These are phyloP conservation scores for Hsuehochloa calcarea DNA, from an alignment of 176 grass and related monocot species.

Conservation along the genomic window DNA sequence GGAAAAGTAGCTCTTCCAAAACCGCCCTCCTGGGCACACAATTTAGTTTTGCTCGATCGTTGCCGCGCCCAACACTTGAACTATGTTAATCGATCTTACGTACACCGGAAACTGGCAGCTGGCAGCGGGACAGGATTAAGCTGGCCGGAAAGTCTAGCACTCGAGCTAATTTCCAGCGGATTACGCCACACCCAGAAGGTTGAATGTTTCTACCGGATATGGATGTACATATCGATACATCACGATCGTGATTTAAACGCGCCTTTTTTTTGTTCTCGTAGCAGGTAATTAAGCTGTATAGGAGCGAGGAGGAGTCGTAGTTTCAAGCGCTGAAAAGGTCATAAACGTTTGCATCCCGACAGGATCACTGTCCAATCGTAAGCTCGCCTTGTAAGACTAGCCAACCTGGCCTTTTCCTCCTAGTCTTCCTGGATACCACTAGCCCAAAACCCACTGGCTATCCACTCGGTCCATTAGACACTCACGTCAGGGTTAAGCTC, in stretches of 20 bases:
- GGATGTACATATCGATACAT: neutral
- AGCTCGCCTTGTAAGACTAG: conserved; percentile 5
- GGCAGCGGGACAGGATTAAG: neutral
- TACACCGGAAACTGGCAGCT: neutral
- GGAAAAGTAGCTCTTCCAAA: neutral
- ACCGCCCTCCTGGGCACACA: neutral
- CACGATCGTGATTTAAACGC: neutral
- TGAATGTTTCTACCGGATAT: conserved; percentile 11
- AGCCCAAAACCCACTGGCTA: neutral
- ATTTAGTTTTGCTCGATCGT: neutral
- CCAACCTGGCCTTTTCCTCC: neutral
- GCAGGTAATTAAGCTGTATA: neutral
- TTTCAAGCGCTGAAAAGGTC: conserved; percentile 12
- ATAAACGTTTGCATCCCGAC: neutral
- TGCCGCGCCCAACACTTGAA: neutral
- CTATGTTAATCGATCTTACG: neutral
- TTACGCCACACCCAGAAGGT: neutral
- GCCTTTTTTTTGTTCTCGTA: neutral
- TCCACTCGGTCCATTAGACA: neutral
- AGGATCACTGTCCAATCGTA: neutral
- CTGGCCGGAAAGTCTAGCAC: neutral
- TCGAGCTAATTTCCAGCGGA: neutral
- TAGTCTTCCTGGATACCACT: neutral
- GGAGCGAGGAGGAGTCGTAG: neutral
- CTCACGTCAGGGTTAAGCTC: neutral